These are phyloP conservation scores for Balansia obtecta DNA, from an alignment of 2,329 filamentous ascomycete species.

Conservation along the genomic window DNA sequence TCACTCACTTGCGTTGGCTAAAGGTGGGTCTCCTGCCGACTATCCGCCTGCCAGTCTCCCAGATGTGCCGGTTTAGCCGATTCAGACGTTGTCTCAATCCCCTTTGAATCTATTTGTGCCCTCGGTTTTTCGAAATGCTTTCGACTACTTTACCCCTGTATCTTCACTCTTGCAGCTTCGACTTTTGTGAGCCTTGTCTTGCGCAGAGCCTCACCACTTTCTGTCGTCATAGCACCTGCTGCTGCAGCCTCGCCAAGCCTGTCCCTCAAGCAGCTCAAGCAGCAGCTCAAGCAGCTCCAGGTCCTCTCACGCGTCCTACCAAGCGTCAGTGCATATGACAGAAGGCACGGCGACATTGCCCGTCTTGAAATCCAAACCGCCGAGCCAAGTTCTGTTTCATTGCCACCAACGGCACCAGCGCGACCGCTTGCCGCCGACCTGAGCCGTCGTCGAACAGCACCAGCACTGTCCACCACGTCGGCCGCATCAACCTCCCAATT, in stretches of 20 bases:
- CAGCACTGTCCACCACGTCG: neutral
- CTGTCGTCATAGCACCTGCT: neutral
- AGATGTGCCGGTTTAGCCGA: slow-evolving; percentile 6
- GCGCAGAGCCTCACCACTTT: neutral
- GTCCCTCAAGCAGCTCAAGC: neutral
- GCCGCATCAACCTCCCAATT: neutral
- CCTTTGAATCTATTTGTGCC: neutral
- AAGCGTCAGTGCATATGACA: neutral
- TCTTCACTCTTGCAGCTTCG: neutral
- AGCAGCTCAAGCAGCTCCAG: neutral
- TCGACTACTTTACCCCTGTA: neutral
- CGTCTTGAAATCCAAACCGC: neutral
- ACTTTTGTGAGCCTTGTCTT: neutral
- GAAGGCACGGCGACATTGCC: neutral
- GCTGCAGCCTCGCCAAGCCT: neutral
- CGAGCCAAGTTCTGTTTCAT: neutral
- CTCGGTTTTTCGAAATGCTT: neutral
- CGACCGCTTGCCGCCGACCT: neutral
- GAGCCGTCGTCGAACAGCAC: neutral
- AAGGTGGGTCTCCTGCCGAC: slow-evolving; percentile 6
- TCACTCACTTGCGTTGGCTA: neutral
- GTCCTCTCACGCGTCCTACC: neutral
- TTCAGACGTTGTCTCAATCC: slow-evolving; percentile 1
- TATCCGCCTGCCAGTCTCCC: slow-evolving; percentile 3
- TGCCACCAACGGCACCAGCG: neutral